A percentile compares a stretch with the other conserved stretches of the same genome.
Conservation (phyloP, 371 early-diverging fungal species). For the Saksenaea oblongispora region DNA sequence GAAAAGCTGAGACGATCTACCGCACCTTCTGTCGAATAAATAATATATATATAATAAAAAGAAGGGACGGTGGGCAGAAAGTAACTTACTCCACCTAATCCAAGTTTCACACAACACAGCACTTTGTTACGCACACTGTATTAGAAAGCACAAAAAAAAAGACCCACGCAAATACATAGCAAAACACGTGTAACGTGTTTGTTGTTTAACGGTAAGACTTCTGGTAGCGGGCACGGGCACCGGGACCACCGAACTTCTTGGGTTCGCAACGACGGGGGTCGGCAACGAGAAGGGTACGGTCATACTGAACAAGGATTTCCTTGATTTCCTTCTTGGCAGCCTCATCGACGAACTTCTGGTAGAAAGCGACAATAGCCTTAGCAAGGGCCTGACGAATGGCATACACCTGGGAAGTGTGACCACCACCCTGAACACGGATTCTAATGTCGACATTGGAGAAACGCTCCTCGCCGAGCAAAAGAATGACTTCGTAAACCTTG, state of each 20-base stretch:
- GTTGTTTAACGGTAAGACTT: slow-evolving; percentile 92
- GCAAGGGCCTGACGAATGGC: slow-evolving; percentile 99
- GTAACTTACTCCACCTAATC: background rate
- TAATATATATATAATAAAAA: background rate
- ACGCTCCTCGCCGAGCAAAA: slow-evolving; percentile 94
- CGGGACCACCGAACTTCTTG: slow-evolving; percentile 99
- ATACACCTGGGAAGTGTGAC: slow-evolving; percentile 95
- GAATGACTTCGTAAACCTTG: slow-evolving; percentile 99
- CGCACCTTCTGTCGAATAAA: background rate
- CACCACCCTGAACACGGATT: slow-evolving; percentile 98
- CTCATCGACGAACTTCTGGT: slow-evolving; percentile 99
- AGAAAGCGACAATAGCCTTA: slow-evolving; percentile 99
- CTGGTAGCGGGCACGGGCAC: slow-evolving; percentile 99
- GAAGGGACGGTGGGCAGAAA: background rate
- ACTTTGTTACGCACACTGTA: background rate
- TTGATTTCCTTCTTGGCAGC: slow-evolving; percentile 99
- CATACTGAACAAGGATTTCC: slow-evolving; percentile 94
- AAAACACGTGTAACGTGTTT: background rate
- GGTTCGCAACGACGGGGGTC: slow-evolving; percentile 99
- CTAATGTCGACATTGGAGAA: slow-evolving; percentile 98
- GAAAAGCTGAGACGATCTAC: slow-evolving; percentile 16
- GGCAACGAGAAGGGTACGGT: slow-evolving; percentile 98
- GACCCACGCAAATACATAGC: background rate
- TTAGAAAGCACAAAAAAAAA: background rate
- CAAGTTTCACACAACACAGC: background rate